A percentile compares a stretch with the other conserved stretches of the same genome.
Evolutionary conservation across 192 early-diverging fungal species (phyloP).

Genomic region (Powellomyces hirtus): DNA sequence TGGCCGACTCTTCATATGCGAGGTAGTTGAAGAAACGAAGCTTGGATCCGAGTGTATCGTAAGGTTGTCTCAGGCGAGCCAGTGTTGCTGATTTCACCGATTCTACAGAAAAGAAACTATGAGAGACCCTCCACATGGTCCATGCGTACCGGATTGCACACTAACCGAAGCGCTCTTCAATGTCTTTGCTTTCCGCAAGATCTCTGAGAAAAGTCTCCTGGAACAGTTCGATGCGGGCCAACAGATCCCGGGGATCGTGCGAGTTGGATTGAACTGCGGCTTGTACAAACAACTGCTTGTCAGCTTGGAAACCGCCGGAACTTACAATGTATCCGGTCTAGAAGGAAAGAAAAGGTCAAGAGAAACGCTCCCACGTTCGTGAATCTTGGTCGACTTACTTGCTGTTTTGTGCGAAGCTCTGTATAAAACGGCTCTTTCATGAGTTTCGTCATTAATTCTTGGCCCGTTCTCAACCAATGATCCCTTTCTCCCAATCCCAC

Average conservation of each 20-base stretch:
- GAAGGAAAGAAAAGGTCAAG: too few species aligned
- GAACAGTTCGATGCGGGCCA: slow-evolving; percentile 37
- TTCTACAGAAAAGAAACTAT: slow-evolving; percentile 9
- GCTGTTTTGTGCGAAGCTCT: slow-evolving; percentile 37
- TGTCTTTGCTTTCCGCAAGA: not conserved
- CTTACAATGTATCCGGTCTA: slow-evolving; percentile 44
- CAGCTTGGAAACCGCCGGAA: slow-evolving; percentile 11
- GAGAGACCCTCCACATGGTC: too few species aligned
- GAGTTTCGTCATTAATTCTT: slow-evolving; percentile 36
- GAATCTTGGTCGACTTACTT: too few species aligned
- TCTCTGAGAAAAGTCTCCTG: slow-evolving; percentile 32
- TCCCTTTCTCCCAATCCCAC: slow-evolving; percentile 5
- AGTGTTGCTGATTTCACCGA: slow-evolving; percentile 24
- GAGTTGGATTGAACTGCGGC: slow-evolving; percentile 33
- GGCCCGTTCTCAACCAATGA: slow-evolving; percentile 7
- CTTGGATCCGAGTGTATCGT: slow-evolving; percentile 32
- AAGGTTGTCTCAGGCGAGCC: slow-evolving; percentile 30
- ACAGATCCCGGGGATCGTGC: slow-evolving; percentile 36
- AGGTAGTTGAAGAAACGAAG: slow-evolving; percentile 27
- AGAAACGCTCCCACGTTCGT: not conserved
- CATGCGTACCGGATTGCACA: too few species aligned
- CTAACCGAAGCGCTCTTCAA: slow-evolving; percentile 1
- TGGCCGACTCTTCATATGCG: slow-evolving; percentile 33
- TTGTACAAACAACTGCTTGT: slow-evolving; percentile 32
- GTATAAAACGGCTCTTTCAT: slow-evolving; percentile 47